These are phyloP conservation scores for Inosperma sp. DNA, from an alignment of 768 basidiomycete genomes.

Conservation along the genomic window DNA sequence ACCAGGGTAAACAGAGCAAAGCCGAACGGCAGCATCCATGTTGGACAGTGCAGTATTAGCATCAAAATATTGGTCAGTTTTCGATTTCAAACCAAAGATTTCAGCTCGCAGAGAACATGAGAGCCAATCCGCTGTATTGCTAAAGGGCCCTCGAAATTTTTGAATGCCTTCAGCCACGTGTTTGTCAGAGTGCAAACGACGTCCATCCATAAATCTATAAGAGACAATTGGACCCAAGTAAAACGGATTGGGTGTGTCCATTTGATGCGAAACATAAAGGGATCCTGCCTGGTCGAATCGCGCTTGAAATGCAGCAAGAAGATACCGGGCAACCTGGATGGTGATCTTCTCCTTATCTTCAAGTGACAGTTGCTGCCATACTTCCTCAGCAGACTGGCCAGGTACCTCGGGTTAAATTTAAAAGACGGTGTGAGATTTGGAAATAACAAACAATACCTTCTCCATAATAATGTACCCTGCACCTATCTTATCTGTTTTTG, in stretches of 20 bases:
- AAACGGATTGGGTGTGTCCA: background rate
- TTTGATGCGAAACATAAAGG: slow-evolving; percentile 2
- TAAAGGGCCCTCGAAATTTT: background rate
- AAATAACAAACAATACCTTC: background rate
- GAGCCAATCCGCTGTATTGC: background rate
- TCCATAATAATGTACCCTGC: background rate
- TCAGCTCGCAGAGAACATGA: background rate
- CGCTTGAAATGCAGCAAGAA: background rate
- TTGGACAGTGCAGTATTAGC: background rate
- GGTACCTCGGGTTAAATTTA: background rate
- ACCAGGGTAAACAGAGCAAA: slow-evolving; percentile 1
- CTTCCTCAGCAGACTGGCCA: background rate
- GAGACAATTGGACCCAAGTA: slow-evolving; percentile 1
- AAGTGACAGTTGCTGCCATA: background rate
- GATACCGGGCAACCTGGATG: background rate
- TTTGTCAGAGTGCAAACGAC: background rate
- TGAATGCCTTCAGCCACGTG: background rate
- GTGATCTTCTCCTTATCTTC: background rate
- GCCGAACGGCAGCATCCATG: background rate
- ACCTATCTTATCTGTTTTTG: background rate
- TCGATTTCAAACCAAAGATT: background rate
- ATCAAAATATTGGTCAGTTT: background rate
- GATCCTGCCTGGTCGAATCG: background rate
- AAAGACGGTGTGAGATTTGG: background rate
- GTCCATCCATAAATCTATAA: background rate